Evolutionary conservation across 78 protist genomes (phyloP).

Genomic region (Dictyostelium capitatum): DNA sequence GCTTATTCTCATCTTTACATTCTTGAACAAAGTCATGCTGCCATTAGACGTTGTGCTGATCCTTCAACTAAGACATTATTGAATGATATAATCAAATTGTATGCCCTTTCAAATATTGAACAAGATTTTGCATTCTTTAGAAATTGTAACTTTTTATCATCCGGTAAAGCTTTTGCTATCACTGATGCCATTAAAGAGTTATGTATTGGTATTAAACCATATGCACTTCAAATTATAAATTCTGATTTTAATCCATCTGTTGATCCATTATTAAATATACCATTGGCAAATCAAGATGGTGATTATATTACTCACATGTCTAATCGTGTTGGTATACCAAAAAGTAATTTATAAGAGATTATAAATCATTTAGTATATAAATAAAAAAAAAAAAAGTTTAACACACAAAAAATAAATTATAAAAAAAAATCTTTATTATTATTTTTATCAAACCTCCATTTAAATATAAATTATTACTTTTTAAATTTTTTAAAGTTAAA

Average conservation of each 20-base stretch:
- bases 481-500: no score
- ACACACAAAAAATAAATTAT: no score
- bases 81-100: constrained; percentile 44
- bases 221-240: constrained; percentile 15
- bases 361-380: no score
- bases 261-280: constrained; percentile 33
- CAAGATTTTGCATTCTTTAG: constrained; percentile 66
- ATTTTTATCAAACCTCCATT: no score
- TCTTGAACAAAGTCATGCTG: constrained; percentile 22
- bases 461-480: no score
- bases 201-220: constrained; percentile 57
- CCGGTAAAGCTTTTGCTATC: constrained; percentile 42
- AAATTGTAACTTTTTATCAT: constrained; percentile 44
- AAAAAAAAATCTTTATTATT: no score
- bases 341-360: constrained; percentile 2
- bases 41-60: constrained; percentile 22
- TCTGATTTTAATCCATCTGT: background rate
- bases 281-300: constrained; percentile 32
- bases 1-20: constrained; percentile 47
- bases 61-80: constrained; percentile 27
- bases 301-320: constrained; percentile 67
- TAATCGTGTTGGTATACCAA: constrained; percentile 73
- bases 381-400: background rate
- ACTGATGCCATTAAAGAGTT: constrained; percentile 38
- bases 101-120: constrained; percentile 53